These are phyloP conservation scores for Senna tora DNA, from an alignment of 306 rosid species.

Conservation along the genomic window DNA sequence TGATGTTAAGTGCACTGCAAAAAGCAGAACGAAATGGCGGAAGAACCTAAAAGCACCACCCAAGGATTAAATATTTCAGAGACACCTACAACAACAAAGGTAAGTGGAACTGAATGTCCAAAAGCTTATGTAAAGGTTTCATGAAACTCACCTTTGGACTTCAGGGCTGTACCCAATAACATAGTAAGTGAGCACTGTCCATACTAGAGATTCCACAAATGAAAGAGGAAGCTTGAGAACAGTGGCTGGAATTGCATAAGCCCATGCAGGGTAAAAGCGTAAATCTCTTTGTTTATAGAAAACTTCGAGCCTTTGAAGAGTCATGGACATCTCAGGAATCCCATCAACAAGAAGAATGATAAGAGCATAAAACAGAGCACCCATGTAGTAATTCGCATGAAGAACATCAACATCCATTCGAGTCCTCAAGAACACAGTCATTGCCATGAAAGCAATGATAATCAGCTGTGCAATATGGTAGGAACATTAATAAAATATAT, in stretches of 20 bases:
- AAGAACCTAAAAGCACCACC: not conserved
- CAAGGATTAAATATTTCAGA: not conserved
- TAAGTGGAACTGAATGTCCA: too few relatives aligned
- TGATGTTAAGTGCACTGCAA: not conserved
- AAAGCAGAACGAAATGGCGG: not conserved
- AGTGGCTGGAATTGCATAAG: not conserved
- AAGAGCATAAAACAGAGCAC: not conserved
- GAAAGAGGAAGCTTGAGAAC: not conserved
- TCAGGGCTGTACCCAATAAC: not conserved
- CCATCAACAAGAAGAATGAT: not conserved
- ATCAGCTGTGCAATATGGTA: not conserved
- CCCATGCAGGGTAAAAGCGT: not conserved
- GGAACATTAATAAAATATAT: too few relatives aligned
- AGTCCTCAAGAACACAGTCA: not conserved
- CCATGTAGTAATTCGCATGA: not conserved
- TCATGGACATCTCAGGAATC: not conserved
- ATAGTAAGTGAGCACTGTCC: not conserved
- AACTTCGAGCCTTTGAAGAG: not conserved
- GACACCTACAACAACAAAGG: too few relatives aligned
- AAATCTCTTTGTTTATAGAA: not conserved
- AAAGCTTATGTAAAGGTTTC: too few relatives aligned
- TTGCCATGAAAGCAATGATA: not conserved
- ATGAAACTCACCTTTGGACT: not conserved
- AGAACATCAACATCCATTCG: not conserved
- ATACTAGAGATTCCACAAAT: not conserved